Evolutionary conservation across 495 filamentous ascomycete species (phyloP).

Genomic region (Delitschia confertaspora): DNA sequence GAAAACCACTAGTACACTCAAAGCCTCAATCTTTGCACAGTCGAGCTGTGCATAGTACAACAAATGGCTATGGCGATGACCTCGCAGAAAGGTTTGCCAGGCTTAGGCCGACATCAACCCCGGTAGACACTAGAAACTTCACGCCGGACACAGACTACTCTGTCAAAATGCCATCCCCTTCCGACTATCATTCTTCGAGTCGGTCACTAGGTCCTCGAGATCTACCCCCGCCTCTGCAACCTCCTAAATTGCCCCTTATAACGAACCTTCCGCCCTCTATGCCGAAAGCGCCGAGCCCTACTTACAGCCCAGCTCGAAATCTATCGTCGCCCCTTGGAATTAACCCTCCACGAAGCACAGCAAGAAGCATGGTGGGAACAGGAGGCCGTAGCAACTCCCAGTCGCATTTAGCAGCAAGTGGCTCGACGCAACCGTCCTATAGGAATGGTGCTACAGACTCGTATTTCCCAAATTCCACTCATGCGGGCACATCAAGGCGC

Average conservation of each 20-base stretch:
- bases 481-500: constrained; percentile 8
- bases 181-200: constrained; percentile 31
- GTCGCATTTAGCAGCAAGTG: constrained; percentile 18
- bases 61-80: constrained; percentile 32
- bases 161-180: constrained; percentile 33
- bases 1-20: constrained; percentile 49
- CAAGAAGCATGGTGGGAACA: constrained; percentile 35
- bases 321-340: constrained; percentile 44
- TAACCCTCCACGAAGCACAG: constrained; percentile 42
- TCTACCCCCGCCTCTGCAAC: constrained; percentile 42
- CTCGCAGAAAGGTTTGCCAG: constrained; percentile 52
- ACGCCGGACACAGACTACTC: constrained; percentile 19
- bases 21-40: constrained; percentile 57
- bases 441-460: constrained; percentile 24
- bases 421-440: constrained; percentile 26
- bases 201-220: constrained; percentile 48
- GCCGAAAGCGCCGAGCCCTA: constrained; percentile 71
- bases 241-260: constrained; percentile 50
- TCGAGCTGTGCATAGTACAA: constrained; percentile 34
- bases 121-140: constrained; percentile 11
- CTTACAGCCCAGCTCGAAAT: constrained; percentile 67
- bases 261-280: constrained; percentile 45
- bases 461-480: constrained; percentile 30
- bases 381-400: constrained; percentile 32
- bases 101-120: constrained; percentile 37